phyloP scores from a whole-genome alignment of 2,329 filamentous ascomycete genomes.

The Canariomyces notabilis region DNA sequence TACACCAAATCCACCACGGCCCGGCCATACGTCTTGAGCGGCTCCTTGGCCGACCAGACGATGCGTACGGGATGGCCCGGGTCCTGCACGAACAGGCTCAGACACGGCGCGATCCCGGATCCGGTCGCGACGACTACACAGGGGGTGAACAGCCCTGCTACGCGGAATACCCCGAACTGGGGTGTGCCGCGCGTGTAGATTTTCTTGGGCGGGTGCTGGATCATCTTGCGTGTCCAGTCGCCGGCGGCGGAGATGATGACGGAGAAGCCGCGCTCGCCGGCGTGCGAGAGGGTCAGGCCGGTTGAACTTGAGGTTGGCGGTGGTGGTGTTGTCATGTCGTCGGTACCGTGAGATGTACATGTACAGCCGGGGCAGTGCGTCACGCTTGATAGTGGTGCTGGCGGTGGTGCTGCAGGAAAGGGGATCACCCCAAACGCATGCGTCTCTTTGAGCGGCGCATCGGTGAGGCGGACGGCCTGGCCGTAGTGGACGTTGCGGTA shows the following conservation, averaged over 20 bases:
- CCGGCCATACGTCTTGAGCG: slow-evolving; percentile 57
- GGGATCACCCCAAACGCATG: slow-evolving; percentile 74
- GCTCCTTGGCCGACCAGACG: slow-evolving; percentile 63
- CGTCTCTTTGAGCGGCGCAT: slow-evolving; percentile 62
- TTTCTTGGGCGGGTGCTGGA: slow-evolving; percentile 54
- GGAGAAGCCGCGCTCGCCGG: slow-evolving; percentile 54
- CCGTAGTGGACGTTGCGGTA: slow-evolving; percentile 56
- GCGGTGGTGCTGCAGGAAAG: slow-evolving; percentile 36
- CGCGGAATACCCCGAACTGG: slow-evolving; percentile 61
- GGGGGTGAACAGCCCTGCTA: slow-evolving; percentile 60
- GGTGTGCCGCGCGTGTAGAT: slow-evolving; percentile 67
- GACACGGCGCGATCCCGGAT: slow-evolving; percentile 65
- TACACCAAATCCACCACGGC: slow-evolving; percentile 52
- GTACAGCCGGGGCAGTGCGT: slow-evolving; percentile 13
- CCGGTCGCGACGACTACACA: slow-evolving; percentile 66
- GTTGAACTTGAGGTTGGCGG: neutral
- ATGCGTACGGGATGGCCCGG: slow-evolving; percentile 43
- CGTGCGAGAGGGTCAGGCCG: slow-evolving; percentile 23
- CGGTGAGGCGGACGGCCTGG: slow-evolving; percentile 55
- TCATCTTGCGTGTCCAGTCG: slow-evolving; percentile 65
- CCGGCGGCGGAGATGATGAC: slow-evolving; percentile 67
- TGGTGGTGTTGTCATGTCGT: neutral
- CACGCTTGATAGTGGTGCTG: too few relatives aligned
- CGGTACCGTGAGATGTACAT: slow-evolving; percentile 2
- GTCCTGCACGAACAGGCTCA: slow-evolving; percentile 50